Percentiles rank a stretch among this genome's conserved stretches.
These are phyloP conservation scores for Ensete glaucum DNA, from an alignment of 176 grass and related monocot species.

Conservation along the genomic window DNA sequence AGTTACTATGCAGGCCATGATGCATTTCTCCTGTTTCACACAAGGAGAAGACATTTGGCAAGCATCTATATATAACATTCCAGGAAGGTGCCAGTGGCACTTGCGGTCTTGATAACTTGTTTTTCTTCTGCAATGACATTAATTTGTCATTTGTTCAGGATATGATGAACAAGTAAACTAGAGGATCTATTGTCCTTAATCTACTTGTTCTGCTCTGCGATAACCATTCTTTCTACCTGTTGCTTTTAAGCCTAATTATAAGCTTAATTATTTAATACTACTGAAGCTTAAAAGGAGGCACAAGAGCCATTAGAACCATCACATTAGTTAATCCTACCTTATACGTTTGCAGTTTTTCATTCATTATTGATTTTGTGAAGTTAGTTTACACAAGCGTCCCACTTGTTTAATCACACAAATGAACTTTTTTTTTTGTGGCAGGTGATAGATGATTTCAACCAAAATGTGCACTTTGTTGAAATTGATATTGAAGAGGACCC, in stretches of 20 bases:
- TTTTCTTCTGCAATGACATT: neutral
- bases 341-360: too few relatives aligned
- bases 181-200: too few relatives aligned
- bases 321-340: too few relatives aligned
- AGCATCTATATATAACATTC: too few relatives aligned
- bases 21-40: too few relatives aligned
- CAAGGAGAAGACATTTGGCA: too few relatives aligned
- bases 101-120: conserved; percentile 14
- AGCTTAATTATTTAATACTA: neutral
- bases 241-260: neutral
- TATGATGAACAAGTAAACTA: too few relatives aligned
- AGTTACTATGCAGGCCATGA: too few relatives aligned
- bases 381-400: neutral
- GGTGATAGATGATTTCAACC: conserved; percentile 80
- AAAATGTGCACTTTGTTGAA: conserved; percentile 84
- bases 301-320: neutral
- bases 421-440: conserved; percentile 26
- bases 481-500: conserved; percentile 99
- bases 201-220: too few relatives aligned
- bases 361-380: too few relatives aligned
- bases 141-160: too few relatives aligned
- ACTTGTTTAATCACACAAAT: conserved; percentile 14
- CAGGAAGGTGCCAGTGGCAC: neutral
- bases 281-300: neutral
- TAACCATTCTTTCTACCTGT: neutral